A percentile compares a stretch with the other conserved stretches of the same genome.
Conservation (phyloP, 352 stramenopile genomes). For the Globisporangium paroecandrum region DNA sequence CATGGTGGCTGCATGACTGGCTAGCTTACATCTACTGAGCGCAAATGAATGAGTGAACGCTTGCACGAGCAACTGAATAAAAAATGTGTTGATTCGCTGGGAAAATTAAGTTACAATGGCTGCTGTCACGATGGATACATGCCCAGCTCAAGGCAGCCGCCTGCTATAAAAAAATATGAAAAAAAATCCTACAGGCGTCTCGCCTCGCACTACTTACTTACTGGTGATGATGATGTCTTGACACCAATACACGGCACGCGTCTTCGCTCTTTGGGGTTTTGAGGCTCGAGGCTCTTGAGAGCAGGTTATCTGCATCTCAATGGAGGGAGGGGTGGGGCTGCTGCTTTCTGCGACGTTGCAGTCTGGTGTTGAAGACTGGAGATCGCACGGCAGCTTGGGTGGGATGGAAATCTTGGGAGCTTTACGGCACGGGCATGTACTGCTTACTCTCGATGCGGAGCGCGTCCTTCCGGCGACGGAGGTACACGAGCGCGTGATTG, state of each 20-base stretch:
- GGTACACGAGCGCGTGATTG: constrained; percentile 34
- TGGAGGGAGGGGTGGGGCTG: not conserved
- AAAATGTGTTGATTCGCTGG: constrained; percentile 1
- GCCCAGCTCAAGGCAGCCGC: not conserved
- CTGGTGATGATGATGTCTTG: not conserved
- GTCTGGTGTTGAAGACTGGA: constrained; percentile 5
- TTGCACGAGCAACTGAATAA: not conserved
- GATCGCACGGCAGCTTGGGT: not conserved
- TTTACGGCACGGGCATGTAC: constrained; percentile 54
- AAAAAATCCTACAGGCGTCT: not conserved
- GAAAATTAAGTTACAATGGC: constrained; percentile 1
- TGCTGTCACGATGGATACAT: not conserved
- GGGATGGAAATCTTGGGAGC: not conserved
- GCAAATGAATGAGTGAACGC: not conserved
- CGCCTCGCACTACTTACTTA: not conserved
- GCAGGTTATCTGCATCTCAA: not conserved
- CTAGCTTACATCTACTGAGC: not conserved
- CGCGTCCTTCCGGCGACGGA: constrained; percentile 56
- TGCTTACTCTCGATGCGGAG: constrained; percentile 62
- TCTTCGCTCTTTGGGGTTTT: not conserved
- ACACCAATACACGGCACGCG: not conserved
- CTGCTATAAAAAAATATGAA: constrained; percentile 7
- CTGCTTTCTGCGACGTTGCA: not conserved
- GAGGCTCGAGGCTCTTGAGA: not conserved
- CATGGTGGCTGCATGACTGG: not conserved